phyloP scores from a whole-genome alignment of 2,329 filamentous ascomycete species.

The Grosmannia penicillata region DNA sequence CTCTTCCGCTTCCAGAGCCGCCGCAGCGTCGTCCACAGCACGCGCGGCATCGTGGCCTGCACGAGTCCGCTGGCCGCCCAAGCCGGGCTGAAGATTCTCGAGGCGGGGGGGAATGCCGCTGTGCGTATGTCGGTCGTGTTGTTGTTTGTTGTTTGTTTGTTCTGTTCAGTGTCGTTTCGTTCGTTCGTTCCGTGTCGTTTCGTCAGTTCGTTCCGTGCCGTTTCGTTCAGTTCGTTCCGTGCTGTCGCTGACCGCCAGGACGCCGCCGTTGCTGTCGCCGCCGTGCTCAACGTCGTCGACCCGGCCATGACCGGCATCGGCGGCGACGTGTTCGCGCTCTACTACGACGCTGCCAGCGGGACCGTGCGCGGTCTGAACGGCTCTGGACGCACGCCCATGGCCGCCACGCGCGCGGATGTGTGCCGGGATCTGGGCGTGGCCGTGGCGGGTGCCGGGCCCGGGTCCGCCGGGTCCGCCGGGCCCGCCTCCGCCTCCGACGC shows the following conservation, averaged over 20 bases:
- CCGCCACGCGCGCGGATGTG: conserved; percentile 54
- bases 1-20: conserved; percentile 41
- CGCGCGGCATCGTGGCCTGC: conserved; percentile 76
- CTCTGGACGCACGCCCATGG: conserved; percentile 64
- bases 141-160: too few relatives aligned
- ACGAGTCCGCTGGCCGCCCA: conserved; percentile 77
- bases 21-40: conserved; percentile 81
- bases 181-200: background rate
- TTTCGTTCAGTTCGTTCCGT: background rate
- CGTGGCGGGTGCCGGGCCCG: too few relatives aligned
- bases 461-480: too few relatives aligned
- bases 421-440: conserved; percentile 52
- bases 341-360: conserved; percentile 66
- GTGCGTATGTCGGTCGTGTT: conserved; percentile 39
- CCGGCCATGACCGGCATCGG: conserved; percentile 84
- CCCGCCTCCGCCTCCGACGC: too few relatives aligned
- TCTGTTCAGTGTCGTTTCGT: background rate
- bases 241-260: conserved; percentile 43
- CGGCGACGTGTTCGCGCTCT: conserved; percentile 89
- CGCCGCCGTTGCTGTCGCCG: conserved; percentile 78
- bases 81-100: conserved; percentile 67
- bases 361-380: conserved; percentile 78
- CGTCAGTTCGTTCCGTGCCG: background rate
- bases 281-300: conserved; percentile 83
- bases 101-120: conserved; percentile 78